Conservation (phyloP, 257 asterid species). For the Rehmannia glutinosa region DNA sequence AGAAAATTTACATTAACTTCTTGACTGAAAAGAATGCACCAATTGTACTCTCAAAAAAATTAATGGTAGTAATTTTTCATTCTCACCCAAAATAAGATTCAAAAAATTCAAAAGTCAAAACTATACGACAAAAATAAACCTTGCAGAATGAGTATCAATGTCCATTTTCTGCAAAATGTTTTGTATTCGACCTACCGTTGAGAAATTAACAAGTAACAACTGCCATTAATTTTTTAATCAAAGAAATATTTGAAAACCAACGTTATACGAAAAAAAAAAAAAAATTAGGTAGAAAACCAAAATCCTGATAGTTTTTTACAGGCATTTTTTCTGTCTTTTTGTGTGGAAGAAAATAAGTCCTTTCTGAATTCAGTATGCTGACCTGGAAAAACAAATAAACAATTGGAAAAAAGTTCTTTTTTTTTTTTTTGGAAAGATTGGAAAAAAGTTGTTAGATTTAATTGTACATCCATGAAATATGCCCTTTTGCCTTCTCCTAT, state of each 20-base stretch:
- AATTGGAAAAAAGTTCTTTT: no score
- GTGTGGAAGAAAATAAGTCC: neutral
- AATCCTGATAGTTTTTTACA: neutral
- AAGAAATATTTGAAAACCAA: neutral
- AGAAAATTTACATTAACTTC: no score
- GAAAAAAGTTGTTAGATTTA: no score
- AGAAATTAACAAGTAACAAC: conserved; percentile 1
- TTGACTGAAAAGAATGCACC: no score
- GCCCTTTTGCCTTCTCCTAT: no score
- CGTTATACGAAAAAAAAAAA: neutral
- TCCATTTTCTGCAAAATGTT: neutral
- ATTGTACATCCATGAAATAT: neutral
- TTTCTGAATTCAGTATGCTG: neutral
- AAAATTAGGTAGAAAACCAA: neutral
- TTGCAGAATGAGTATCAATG: neutral
- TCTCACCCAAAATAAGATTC: no score
- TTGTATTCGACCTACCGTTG: neutral
- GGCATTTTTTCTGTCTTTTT: neutral
- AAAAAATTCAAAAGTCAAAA: neutral
- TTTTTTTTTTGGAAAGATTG: no score
- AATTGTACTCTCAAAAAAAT: no score
- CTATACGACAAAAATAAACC: neutral
- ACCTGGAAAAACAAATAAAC: neutral
- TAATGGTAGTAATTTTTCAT: no score
- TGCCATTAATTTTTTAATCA: neutral